Evolutionary conservation across 2,329 filamentous ascomycete genomes (phyloP).

Genomic region (Exophiala sideris): DNA sequence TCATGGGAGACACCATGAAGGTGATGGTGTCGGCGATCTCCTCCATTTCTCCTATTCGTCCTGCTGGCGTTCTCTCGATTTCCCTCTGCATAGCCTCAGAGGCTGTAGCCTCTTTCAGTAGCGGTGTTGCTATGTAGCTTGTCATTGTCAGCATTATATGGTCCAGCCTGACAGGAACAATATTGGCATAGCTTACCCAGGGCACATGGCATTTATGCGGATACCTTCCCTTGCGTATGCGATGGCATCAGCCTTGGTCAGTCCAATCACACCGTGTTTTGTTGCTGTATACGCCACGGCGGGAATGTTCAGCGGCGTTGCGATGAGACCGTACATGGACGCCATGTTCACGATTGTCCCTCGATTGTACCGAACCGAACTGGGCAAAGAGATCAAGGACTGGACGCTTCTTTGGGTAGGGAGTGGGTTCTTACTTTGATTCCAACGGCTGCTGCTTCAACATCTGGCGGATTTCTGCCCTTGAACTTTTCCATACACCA

Average conservation of each 20-base stretch:
- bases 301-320: conserved; percentile 29
- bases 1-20: conserved; percentile 52
- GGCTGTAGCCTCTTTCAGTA: conserved; percentile 2
- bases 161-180: neutral
- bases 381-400: conserved; percentile 26
- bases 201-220: conserved; percentile 61
- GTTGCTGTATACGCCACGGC: conserved; percentile 37
- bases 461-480: conserved; percentile 51
- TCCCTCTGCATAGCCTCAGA: conserved; percentile 31
- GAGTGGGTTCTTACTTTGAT: conserved; percentile 3
- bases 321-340: conserved; percentile 13
- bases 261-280: conserved; percentile 17
- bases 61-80: conserved; percentile 46
- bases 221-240: conserved; percentile 52
- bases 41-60: conserved; percentile 47
- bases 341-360: conserved; percentile 43
- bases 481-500: conserved; percentile 57
- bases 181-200: conserved; percentile 39
- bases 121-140: conserved; percentile 16
- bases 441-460: conserved; percentile 19
- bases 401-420: neutral
- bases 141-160: neutral
- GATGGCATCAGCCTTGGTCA: conserved; percentile 32
- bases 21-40: conserved; percentile 55
- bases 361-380: conserved; percentile 41